Conservation (phyloP, 2,329 filamentous ascomycete genomes). For the Ceratocystis lukuohia region DNA sequence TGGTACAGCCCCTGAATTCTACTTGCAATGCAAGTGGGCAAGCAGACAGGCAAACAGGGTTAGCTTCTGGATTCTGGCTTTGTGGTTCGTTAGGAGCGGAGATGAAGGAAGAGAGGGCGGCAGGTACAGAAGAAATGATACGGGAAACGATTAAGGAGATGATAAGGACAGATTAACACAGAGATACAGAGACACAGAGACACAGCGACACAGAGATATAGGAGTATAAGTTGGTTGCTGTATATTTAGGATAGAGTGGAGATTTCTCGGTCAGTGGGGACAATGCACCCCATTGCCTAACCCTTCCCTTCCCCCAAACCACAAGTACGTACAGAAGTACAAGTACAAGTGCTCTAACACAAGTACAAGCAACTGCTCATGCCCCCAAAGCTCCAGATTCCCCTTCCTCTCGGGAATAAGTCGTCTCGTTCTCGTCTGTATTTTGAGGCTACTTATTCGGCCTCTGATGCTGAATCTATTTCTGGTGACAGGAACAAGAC, state of each 20-base stretch:
- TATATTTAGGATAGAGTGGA: neutral
- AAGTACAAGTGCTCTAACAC: neutral
- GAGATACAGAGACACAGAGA: neutral
- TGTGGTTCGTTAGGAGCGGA: neutral
- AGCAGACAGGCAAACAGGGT: too few species aligned
- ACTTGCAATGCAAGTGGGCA: neutral
- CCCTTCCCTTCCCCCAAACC: neutral
- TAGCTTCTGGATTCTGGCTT: too few species aligned
- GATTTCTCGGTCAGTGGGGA: too few species aligned
- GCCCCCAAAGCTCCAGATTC: neutral
- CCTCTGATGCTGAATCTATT: too few species aligned
- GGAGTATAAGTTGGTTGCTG: neutral
- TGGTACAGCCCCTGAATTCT: conserved; percentile 3
- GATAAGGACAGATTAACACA: neutral
- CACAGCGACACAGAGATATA: neutral
- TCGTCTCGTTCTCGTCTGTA: too few species aligned
- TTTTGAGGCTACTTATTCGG: too few species aligned
- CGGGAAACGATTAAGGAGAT: neutral
- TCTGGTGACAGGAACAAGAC: too few species aligned
- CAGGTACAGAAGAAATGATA: neutral
- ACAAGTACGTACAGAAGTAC: neutral
- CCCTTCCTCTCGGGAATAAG: too few species aligned
- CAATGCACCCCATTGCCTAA: neutral
- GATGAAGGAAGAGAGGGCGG: neutral
- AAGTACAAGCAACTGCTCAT: neutral